phyloP scores from a whole-genome alignment of 495 filamentous ascomycete species.

The Jackrogersella minutella region DNA sequence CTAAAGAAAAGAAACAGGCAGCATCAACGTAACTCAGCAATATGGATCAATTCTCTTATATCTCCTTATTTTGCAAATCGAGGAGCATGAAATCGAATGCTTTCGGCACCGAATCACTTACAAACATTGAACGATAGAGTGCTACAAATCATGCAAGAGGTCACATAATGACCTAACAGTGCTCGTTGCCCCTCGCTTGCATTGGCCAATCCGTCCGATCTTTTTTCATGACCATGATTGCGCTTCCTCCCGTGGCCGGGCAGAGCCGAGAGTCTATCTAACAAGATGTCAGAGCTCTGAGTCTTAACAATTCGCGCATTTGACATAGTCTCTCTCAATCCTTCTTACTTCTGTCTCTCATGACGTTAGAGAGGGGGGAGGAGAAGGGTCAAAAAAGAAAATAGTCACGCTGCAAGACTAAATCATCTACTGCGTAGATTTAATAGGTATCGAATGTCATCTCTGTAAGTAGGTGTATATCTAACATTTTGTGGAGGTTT shows the following conservation, averaged over 20 bases:
- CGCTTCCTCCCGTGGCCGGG: neutral
- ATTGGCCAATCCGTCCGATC: slow-evolving; percentile 26
- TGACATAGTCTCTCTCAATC: neutral
- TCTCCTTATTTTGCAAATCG: neutral
- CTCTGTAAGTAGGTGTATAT: neutral
- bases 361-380: neutral
- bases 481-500: slow-evolving; percentile 29
- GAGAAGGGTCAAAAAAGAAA: slow-evolving; percentile 1
- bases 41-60: neutral
- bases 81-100: neutral
- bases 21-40: neutral
- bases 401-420: neutral
- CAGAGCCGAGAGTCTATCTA: slow-evolving; percentile 4
- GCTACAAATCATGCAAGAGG: slow-evolving; percentile 20
- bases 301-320: too few relatives aligned
- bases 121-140: neutral
- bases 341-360: neutral
- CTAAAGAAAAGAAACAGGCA: too few relatives aligned
- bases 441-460: neutral
- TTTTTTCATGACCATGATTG: slow-evolving; percentile 10
- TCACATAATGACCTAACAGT: slow-evolving; percentile 5
- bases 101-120: slow-evolving; percentile 9
- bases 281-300: too few relatives aligned
- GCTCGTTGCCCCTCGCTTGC: slow-evolving; percentile 13
- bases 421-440: neutral